Percentiles rank a stretch among this genome's conserved stretches.
Evolutionary conservation across 2,329 filamentous ascomycete species (phyloP).

Genomic region (Sordariomycetes sp.): DNA sequence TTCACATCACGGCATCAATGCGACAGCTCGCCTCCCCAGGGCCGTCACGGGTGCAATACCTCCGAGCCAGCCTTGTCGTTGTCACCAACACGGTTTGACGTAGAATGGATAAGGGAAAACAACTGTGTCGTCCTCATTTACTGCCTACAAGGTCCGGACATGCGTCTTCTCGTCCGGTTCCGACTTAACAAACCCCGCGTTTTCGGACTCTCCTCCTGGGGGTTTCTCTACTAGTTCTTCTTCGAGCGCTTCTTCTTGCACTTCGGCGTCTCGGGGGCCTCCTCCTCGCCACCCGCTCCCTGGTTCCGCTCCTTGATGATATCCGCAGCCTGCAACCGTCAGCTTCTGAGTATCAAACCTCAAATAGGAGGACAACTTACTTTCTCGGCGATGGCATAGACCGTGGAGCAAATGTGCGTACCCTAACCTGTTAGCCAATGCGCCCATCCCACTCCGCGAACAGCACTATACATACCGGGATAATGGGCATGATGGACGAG

Average conservation of each 20-base stretch:
- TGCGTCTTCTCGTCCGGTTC: not conserved
- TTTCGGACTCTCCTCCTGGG: not conserved
- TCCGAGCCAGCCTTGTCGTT: too few species aligned
- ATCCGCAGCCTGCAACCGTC: conserved; percentile 7
- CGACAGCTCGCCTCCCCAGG: too few species aligned
- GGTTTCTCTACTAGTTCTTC: not conserved
- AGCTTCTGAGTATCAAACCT: not conserved
- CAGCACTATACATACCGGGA: conserved; percentile 6
- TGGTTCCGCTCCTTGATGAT: conserved; percentile 8
- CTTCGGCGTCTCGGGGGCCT: not conserved
- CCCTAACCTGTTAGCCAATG: conserved; percentile 3
- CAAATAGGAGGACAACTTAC: conserved; percentile 1
- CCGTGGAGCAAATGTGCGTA: conserved; percentile 8
- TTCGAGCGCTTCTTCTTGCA: not conserved
- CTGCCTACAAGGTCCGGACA: too few species aligned
- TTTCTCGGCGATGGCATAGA: conserved; percentile 10
- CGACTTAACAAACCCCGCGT: not conserved
- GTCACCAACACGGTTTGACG: too few species aligned
- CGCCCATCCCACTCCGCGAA: not conserved
- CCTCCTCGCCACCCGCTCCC: not conserved
- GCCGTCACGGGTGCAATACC: too few species aligned
- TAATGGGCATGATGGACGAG: conserved; percentile 9
- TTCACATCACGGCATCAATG: too few species aligned
- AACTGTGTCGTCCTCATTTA: too few species aligned
- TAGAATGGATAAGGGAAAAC: too few species aligned